A percentile compares a stretch with the other conserved stretches of the same genome.
phyloP scores from a whole-genome alignment of 495 filamentous ascomycete species.

The Sphaerosporella brunnea region DNA sequence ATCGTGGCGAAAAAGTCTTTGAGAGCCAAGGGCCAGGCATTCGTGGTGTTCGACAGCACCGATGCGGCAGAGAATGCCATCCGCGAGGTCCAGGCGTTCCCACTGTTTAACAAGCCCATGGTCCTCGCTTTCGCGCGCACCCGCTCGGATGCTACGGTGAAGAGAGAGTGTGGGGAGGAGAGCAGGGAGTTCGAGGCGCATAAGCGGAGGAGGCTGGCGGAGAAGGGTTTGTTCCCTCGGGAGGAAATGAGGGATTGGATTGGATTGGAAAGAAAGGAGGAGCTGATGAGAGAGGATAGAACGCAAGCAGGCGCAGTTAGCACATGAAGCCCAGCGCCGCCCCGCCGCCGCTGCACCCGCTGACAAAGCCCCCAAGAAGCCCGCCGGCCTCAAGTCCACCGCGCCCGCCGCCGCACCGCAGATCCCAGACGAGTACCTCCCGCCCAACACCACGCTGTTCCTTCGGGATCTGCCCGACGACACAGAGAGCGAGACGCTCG shows the following conservation, averaged over 20 bases:
- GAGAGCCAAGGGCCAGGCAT: conserved; percentile 88
- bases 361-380: conserved; percentile 38
- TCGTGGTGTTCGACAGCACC: conserved; percentile 73
- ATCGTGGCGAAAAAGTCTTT: conserved; percentile 84
- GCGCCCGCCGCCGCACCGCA: conserved; percentile 50
- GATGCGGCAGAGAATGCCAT: conserved; percentile 64
- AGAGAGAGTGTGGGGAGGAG: conserved; percentile 49
- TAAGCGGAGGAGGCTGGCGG: conserved; percentile 67
- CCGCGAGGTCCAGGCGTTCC: conserved; percentile 82
- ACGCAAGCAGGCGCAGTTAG: conserved; percentile 75
- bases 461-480: conserved; percentile 82
- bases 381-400: conserved; percentile 60
- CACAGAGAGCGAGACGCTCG: conserved; percentile 61
- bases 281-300: conserved; percentile 35
- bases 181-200: conserved; percentile 58
- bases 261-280: no score
- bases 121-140: conserved; percentile 67
- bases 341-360: conserved; percentile 36
- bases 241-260: not conserved
- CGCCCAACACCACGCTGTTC: conserved; percentile 96
- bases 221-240: conserved; percentile 52
- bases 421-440: conserved; percentile 90
- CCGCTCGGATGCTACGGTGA: conserved; percentile 72
- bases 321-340: conserved; percentile 59
- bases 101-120: conserved; percentile 89